A percentile compares a stretch with the other conserved stretches of the same genome.
Conservation (phyloP, 2,329 filamentous ascomycete genomes). For the Massarina eburnea region DNA sequence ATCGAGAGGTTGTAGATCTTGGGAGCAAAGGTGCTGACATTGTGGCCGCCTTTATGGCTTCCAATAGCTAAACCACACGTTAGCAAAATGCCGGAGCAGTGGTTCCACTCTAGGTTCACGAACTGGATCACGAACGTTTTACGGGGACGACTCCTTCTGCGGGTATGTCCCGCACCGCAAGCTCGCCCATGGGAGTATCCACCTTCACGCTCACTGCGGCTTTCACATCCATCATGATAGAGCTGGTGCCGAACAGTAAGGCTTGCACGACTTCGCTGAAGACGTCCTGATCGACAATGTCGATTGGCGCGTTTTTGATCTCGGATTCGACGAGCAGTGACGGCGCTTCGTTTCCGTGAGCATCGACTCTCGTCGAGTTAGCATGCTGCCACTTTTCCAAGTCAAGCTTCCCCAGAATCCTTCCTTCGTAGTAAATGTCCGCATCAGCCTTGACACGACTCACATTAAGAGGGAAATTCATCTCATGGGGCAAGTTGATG, state of each 20-base stretch:
- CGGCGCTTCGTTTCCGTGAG: conserved; percentile 59
- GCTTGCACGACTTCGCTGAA: conserved; percentile 80
- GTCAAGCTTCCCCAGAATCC: conserved; percentile 79
- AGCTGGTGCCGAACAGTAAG: conserved; percentile 71
- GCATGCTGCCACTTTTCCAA: conserved; percentile 81
- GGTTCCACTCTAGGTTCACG: conserved; percentile 32
- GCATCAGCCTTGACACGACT: conserved; percentile 74
- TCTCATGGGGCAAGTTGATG: conserved; percentile 76
- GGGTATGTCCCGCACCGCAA: conserved; percentile 81
- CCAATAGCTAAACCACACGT: conserved; percentile 40
- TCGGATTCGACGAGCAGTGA: conserved; percentile 73
- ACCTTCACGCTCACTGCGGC: conserved; percentile 83
- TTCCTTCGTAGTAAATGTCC: conserved; percentile 75
- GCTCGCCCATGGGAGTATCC: conserved; percentile 75
- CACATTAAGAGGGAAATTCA: conserved; percentile 83
- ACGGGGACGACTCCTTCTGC: conserved; percentile 82
- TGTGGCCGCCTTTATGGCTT: conserved; percentile 45
- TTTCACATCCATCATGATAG: conserved; percentile 71
- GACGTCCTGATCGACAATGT: conserved; percentile 77
- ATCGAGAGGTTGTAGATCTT: conserved; percentile 72
- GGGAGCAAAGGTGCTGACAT: conserved; percentile 57
- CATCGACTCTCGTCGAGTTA: conserved; percentile 71
- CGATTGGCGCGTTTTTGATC: conserved; percentile 76
- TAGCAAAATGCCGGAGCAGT: conserved; percentile 26
- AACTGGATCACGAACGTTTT: conserved; percentile 81